Percentiles rank a stretch among this genome's conserved stretches.
Conservation (phyloP, 2,329 filamentous ascomycete species). For the Diaporthe australafricana region DNA sequence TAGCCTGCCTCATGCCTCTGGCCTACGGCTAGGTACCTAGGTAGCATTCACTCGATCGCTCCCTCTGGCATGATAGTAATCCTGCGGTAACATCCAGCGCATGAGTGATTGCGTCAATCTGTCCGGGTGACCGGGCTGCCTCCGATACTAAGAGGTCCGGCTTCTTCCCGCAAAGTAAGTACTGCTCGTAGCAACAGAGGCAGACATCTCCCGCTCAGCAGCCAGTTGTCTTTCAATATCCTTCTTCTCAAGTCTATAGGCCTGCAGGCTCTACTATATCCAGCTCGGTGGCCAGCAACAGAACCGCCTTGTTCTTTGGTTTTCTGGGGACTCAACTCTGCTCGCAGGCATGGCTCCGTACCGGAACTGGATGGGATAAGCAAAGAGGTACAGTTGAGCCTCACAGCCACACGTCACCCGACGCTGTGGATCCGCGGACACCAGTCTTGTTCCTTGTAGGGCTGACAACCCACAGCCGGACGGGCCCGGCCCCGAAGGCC, state of each 20-base stretch:
- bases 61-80: neutral
- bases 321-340: neutral
- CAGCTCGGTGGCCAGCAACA: neutral
- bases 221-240: neutral
- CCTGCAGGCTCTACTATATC: neutral
- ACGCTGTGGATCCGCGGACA: constrained; percentile 16
- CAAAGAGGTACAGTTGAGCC: constrained; percentile 5
- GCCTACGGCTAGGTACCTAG: neutral
- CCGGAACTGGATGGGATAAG: neutral
- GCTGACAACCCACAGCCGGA: constrained; percentile 1
- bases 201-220: neutral
- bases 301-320: neutral
- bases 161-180: neutral
- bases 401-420: constrained; percentile 18
- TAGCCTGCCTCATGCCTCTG: constrained; percentile 8
- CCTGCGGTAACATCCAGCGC: neutral
- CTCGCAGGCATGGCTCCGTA: neutral
- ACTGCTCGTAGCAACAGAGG: too few relatives aligned
- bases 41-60: neutral
- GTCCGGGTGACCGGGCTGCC: neutral
- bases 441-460: neutral
- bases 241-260: too few relatives aligned
- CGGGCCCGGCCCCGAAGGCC: constrained; percentile 6
- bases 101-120: constrained; percentile 10
- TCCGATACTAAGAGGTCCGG: neutral